phyloP scores from a whole-genome alignment of 1,139 yeast species.

The Debaryomyces fabryi region DNA sequence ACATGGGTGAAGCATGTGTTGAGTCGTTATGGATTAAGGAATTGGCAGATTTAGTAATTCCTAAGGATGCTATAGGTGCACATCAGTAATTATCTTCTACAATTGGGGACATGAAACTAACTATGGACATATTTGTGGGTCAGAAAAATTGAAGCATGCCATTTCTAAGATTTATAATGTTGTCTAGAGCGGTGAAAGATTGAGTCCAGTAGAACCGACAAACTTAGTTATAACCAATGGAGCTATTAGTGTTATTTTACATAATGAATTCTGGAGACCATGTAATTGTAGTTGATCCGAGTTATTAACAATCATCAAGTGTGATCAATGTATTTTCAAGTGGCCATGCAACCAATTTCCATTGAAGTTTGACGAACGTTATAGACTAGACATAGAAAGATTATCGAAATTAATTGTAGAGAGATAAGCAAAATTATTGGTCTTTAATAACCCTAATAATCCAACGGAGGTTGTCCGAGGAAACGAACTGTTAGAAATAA shows the following conservation, averaged over 20 bases:
- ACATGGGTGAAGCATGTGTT: conserved; percentile 60
- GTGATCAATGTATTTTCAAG: conserved; percentile 55
- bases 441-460: conserved; percentile 58
- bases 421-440: conserved; percentile 46
- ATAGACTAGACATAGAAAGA: conserved; percentile 37
- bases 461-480: conserved; percentile 56
- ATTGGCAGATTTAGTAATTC: conserved; percentile 32
- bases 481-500: conserved; percentile 30
- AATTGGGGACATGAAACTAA: conserved; percentile 28
- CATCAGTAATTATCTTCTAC: neutral
- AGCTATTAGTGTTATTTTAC: conserved; percentile 54
- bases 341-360: conserved; percentile 36
- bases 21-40: conserved; percentile 46
- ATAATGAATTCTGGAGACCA: conserved; percentile 53
- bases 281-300: conserved; percentile 53
- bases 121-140: conserved; percentile 56
- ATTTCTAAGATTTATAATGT: conserved; percentile 41
- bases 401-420: conserved; percentile 31
- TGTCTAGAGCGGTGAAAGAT: conserved; percentile 16
- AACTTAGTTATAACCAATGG: conserved; percentile 56
- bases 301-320: conserved; percentile 54
- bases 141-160: conserved; percentile 36
- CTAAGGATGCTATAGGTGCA: conserved; percentile 11
- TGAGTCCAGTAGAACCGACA: conserved; percentile 22
- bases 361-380: conserved; percentile 35